Percentiles rank a stretch among this genome's conserved stretches.
These are phyloP conservation scores for Paraphysoderma sedebokerense DNA, from an alignment of 371 early-diverging fungal genomes.

Conservation along the genomic window DNA sequence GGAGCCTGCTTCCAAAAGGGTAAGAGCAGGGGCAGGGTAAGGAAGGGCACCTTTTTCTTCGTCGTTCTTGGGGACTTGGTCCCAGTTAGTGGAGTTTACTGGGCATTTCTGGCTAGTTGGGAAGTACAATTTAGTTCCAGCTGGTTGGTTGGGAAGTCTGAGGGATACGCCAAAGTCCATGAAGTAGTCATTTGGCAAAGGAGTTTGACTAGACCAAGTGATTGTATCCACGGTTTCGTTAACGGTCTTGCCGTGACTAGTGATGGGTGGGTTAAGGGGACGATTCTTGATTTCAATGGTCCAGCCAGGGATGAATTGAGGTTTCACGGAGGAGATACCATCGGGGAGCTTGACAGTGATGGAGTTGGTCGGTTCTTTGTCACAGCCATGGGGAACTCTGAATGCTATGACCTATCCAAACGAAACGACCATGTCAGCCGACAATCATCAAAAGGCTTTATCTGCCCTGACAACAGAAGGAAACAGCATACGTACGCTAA, in stretches of 20 bases:
- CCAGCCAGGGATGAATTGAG: slow-evolving; percentile 11
- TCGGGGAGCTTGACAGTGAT: slow-evolving; percentile 12
- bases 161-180: slow-evolving; percentile 13
- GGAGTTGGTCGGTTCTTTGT: slow-evolving; percentile 8
- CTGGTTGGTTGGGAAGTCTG: slow-evolving; percentile 6
- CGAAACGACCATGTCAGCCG: too few relatives aligned
- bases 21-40: neutral
- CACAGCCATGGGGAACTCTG: slow-evolving; percentile 17
- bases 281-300: slow-evolving; percentile 3
- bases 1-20: neutral
- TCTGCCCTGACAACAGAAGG: too few relatives aligned
- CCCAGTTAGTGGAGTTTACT: neutral
- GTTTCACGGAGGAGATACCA: slow-evolving; percentile 10
- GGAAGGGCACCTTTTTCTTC: neutral
- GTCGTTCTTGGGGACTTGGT: neutral
- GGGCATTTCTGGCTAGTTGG: slow-evolving; percentile 9
- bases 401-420: too few relatives aligned
- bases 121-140: slow-evolving; percentile 9
- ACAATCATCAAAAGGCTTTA: too few relatives aligned
- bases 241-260: slow-evolving; percentile 4
- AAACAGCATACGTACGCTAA: too few relatives aligned
- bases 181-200: slow-evolving; percentile 9
- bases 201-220: slow-evolving; percentile 7
- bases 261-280: slow-evolving; percentile 10
- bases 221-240: slow-evolving; percentile 10